Evolutionary conservation across 768 basidiomycete genomes (phyloP).

Genomic region (Harrya chromipes): DNA sequence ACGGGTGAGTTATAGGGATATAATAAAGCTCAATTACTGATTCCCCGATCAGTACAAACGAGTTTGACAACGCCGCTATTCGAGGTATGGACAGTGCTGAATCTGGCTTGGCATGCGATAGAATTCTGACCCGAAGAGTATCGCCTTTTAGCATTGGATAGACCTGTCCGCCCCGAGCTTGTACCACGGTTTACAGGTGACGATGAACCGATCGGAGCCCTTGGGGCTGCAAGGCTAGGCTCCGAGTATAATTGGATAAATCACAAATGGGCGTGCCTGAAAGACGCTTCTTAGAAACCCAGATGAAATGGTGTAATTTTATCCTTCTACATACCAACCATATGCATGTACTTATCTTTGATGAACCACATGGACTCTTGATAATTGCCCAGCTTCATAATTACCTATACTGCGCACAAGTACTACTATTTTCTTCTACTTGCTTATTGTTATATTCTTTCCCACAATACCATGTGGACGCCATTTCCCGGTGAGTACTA

Average conservation of each 20-base stretch:
- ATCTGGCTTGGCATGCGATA: neutral
- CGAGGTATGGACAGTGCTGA: conserved; percentile 17
- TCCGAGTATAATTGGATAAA: conserved; percentile 21
- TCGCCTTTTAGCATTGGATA: conserved; percentile 12
- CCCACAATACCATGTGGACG: conserved; percentile 2
- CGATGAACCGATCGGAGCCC: neutral
- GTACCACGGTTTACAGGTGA: conserved; percentile 10
- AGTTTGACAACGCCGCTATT: conserved; percentile 21
- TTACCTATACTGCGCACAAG: conserved; percentile 11
- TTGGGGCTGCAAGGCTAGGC: conserved; percentile 10
- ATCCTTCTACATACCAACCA: conserved; percentile 1
- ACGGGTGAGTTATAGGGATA: conserved; percentile 20
- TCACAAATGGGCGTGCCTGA: conserved; percentile 5
- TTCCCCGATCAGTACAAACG: conserved; percentile 12
- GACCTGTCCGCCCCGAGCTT: conserved; percentile 19
- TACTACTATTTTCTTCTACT: conserved; percentile 14
- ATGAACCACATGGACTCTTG: conserved; percentile 6
- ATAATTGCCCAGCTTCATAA: neutral
- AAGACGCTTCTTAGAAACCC: conserved; percentile 13
- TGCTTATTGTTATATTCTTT: conserved; percentile 20
- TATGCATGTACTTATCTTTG: neutral
- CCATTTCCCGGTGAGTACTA: conserved; percentile 8
- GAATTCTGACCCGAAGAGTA: conserved; percentile 10
- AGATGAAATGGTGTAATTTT: neutral
- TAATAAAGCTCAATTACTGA: conserved; percentile 3